Evolutionary conservation across 2,329 filamentous ascomycete genomes (phyloP), one percentile per base, ranked within the genome.

Genomic region (Penicillium vulpinum): DNA sequence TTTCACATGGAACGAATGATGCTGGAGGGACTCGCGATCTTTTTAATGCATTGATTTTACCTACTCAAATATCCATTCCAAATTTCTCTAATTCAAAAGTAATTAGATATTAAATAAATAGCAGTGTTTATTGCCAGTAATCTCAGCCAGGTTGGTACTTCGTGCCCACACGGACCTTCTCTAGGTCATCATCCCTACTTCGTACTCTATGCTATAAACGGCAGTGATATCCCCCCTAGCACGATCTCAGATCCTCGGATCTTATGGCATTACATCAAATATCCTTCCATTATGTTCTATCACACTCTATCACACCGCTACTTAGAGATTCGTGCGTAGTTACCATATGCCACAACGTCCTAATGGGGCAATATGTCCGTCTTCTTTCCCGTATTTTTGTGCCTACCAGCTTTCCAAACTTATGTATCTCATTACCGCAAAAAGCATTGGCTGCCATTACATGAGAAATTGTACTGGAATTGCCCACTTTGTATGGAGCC

Each of bases 21-120:
- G 36, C 44, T 46, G 57, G 53, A 10, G 36, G 58, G 58, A 35
- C 46, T 13, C 39, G 51, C 24, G 44, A 33, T 61, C 22, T 59
- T 47, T 41, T 51, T 46, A 21, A 36, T 31, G n/a, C 41, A 21
- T 41, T 54, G 21, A 11, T 24, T 54, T 28, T 43, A 36, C 18
- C 26, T n/a, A 15, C n/a, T 44, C 29, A 26, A 51, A 29, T 24
- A 51, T 51, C 46, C 38, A 44, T 24, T 29, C 8, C 5, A 24
- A 31, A 4, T 16, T 15, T 18, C 15, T 33, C 18, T 51, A 11
- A 10, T n/a, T 15, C 18, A 2, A 10, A 39, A n/a, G 7, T 11
- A 10, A 33, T 4, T 39, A 31, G 18, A 31, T 4, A 33, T 24
- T 11, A 33, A 7, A 13, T 51, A 35, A 51, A 21, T 10, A 0